Evolutionary conservation across 163 green algal species (phyloP).

Genomic region (Scenedesmus sp.): DNA sequence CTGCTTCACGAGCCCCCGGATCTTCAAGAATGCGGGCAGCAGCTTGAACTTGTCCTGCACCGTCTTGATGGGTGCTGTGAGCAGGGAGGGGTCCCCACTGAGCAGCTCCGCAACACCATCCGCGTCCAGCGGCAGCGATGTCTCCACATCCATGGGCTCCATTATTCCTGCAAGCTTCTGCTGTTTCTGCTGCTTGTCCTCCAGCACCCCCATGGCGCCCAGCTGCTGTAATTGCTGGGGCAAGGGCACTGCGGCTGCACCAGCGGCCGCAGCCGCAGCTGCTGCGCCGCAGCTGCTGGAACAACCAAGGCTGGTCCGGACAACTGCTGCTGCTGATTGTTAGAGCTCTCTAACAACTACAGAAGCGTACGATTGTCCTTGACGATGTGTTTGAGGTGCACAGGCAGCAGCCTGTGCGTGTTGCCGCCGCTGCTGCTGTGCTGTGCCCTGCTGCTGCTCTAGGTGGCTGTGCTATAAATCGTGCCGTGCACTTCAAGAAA

Average conservation of each 20-base stretch:
- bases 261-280: background rate
- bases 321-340: background rate
- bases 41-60: conserved; percentile 97
- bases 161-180: background rate
- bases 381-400: background rate
- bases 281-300: background rate
- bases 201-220: background rate
- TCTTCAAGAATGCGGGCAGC: conserved; percentile 97
- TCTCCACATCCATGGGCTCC: conserved; percentile 47
- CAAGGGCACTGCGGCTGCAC: background rate
- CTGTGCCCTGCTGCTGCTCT: background rate
- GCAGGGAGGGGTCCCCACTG: conserved; percentile 72
- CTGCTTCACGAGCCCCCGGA: conserved; percentile 94
- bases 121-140: background rate
- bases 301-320: background rate
- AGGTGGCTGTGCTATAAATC: background rate
- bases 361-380: background rate
- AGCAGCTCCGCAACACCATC: conserved; percentile 57
- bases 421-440: background rate
- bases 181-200: background rate
- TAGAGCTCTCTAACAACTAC: background rate
- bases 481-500: background rate
- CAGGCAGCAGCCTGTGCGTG: background rate
- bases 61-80: conserved; percentile 88
- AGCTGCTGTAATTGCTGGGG: background rate